Evolutionary conservation across 2,329 filamentous ascomycete genomes (phyloP), one percentile per base, ranked within the genome.

Genomic region (Paecilomyces fulvus): DNA sequence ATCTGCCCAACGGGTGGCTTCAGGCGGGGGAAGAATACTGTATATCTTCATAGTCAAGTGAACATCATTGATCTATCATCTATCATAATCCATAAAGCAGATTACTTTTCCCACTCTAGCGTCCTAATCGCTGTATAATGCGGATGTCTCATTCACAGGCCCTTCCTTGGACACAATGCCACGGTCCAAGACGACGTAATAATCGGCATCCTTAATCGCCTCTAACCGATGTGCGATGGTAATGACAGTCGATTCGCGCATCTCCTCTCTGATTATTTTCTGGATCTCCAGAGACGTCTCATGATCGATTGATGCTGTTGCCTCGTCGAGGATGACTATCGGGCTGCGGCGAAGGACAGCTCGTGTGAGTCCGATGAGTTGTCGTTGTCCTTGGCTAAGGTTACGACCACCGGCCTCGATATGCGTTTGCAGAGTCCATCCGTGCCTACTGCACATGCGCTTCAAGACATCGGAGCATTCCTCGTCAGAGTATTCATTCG

Each of bases 301-400:
- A 54, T 79, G 76, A 66, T 87, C 84, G 59, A 86, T 84, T 52
- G 80, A 83, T 2, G 84, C 83, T 1, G 84, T 86, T 2, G 84
- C 84, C 63, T 87, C 85, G 63, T 88, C 85, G 64, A 88, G 77
- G 53, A 88, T 80, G 9, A 88, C 75, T 59, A 87, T 79, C 0
- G 81, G 73, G 57, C 81, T 84, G n/a, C 80, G 71, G 8, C 84
- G 70, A 51, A 88, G 68, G 54, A 87, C 78, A 0, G 85, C 83
- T n/a, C 85, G 69, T 0, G 84, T 81, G 1, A 88, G 73, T 0
- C 83, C 84, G 2, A 88, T 82, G 0, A 88, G 75, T 63, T 88
- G 85, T 51, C 84, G 72, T 65, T 88, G 84, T 17, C 58, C 58
- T 63, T 87, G 84, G 52, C 79, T 83, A 0, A 87, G 74, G 53